Evolutionary conservation across 1,139 yeast genomes (phyloP), one percentile per base, ranked within the genome.

Genomic region (Yamadazyma blattariae): DNA sequence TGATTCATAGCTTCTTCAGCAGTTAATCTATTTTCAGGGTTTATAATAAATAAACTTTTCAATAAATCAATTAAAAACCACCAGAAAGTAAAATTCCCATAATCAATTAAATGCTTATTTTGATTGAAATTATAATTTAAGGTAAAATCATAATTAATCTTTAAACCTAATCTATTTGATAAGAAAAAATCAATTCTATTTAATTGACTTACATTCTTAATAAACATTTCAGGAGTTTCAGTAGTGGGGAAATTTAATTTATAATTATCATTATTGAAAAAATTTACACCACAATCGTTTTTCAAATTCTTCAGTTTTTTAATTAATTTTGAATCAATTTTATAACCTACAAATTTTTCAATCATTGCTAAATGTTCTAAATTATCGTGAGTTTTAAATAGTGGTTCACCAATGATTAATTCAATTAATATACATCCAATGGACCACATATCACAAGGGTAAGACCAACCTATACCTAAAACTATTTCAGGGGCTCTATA

Each of bases 401-500:
- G 63, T 0, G 97, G 96, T 50, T 88, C 96, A n/a, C 98, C 99
- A 21, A 95, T 87, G 34, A 87, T 82, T 35, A 94, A 64, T 60
- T 94, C 98, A 10, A 89, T 90, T 29, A 94, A 64, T 12, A 94
- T 89, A 57, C 98, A 90, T 1, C 97, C 99, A 37, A 92, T 74
- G 1, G 96, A 87, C 99, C 98, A 94, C 63, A 92, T 68, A 59
- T 94, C 99, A 59, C 98, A 92, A 1, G 90, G 88, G 46, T 74
- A 82, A 3, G 88, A 79, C 92, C 98, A 94, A 25, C 97, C 97
- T 24, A 79, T 73, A 1, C 97, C 97, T 25, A 94, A 64, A 2
- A 92, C 90, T 46, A 94, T 89, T 57, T 94, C 99, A 0, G 98
- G 98, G 0, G 98, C 98, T 38, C 99, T 70, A 60, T 94, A 94